phyloP scores from a whole-genome alignment of 768 basidiomycete genomes.

The Macrocybe gigantea region DNA sequence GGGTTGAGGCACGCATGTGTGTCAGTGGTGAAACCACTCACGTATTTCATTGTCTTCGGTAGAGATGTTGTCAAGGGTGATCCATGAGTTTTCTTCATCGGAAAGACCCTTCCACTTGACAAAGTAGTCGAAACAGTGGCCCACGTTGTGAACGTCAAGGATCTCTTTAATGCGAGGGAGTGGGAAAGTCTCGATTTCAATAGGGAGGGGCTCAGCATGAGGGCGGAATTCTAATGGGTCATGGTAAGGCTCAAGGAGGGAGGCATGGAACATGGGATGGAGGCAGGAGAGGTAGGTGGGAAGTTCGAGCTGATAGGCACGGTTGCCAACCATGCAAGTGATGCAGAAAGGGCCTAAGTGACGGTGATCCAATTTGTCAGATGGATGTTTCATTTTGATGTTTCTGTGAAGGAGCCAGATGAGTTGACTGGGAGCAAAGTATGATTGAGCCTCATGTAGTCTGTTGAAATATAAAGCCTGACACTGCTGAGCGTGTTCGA shows the following conservation, averaged over 20 bases:
- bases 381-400: conserved; percentile 34
- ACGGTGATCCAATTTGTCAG: conserved; percentile 30
- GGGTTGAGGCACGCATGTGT: too few relatives aligned
- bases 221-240: too few relatives aligned
- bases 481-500: too few relatives aligned
- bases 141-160: conserved; percentile 25
- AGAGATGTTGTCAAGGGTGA: too few relatives aligned
- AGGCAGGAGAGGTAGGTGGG: conserved; percentile 25
- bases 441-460: too few relatives aligned
- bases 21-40: too few relatives aligned
- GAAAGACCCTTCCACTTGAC: conserved; percentile 18
- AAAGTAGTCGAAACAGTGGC: conserved; percentile 28
- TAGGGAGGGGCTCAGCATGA: conserved; percentile 23
- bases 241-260: conserved; percentile 28
- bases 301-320: conserved; percentile 22
- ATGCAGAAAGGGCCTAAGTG: conserved; percentile 21
- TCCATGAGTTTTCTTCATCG: conserved; percentile 27
- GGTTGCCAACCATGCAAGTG: conserved; percentile 7
- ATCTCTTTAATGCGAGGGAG: conserved; percentile 15
- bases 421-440: conserved; percentile 22
- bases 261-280: conserved; percentile 34
- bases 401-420: conserved; percentile 33
- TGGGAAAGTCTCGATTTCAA: conserved; percentile 14
- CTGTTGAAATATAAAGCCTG: too few relatives aligned
- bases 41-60: too few relatives aligned